Evolutionary conservation across 352 stramenopile species (phyloP), one percentile per base, ranked within the genome.

Genomic region (Salisapilia sapeloensis): DNA sequence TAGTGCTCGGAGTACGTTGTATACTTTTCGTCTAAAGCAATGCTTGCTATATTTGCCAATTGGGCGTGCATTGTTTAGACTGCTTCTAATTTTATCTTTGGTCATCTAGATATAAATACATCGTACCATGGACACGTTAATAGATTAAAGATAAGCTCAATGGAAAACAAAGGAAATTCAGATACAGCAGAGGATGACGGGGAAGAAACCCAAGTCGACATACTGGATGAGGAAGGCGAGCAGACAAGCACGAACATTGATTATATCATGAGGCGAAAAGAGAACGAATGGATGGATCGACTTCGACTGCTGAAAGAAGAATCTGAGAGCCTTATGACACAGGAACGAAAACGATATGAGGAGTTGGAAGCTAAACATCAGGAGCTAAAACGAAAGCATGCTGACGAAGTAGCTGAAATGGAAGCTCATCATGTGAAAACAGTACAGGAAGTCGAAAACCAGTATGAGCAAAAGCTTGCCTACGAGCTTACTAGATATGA

Each of bases 381-480:
- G 15, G 48, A 61, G n/a, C 38, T 55, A 4, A 54, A 58, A 17
- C 54, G 79, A 9, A 82, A 92, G 33, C 66, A 91, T 27, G 42
- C 48, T 0, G 74, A 86, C 35, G 66, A 87, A n/a, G 54, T 92
- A 19, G 56, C 70, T 2, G 57, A 84, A 14, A 60, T 76, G 18
- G 74, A 84, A 30, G 64, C 55, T 0, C 78, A 64, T 26, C 71
- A 91, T 23, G 67, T 81, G 6, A 86, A 81, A 26, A 75, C 89
- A 46, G 78, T 61, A 0, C 64, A 92, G 42, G 81, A 95, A 29
- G 58, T 94, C 3, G 81, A 94, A 42, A 96, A 95, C 33, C 70
- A 93, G 40, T 96, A 94, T 44, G 83, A 96, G 38, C 67, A 82
- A 14, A 90, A 91, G 25, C 46, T 96, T 0, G 81, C 84, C 6